A percentile compares a stretch with the other conserved stretches of the same genome.
These are phyloP conservation scores for Chiua virens DNA, from an alignment of 768 basidiomycete species.

Conservation along the genomic window DNA sequence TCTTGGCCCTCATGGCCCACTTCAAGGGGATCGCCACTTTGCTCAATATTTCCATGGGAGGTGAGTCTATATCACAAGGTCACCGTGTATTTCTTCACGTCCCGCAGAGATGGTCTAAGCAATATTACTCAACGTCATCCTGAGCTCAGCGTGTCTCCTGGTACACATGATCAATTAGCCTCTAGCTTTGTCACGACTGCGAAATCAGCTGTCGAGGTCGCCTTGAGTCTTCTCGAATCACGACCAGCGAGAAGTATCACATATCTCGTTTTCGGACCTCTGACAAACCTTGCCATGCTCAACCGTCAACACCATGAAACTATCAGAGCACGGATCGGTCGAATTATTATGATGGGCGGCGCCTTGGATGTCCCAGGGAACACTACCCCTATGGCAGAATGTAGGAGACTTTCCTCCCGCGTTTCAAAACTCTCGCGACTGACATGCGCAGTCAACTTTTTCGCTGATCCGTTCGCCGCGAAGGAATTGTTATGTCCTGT, in stretches of 20 bases:
- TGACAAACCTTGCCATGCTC: slow-evolving; percentile 77
- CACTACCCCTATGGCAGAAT: slow-evolving; percentile 78
- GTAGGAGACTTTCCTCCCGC: slow-evolving; percentile 41
- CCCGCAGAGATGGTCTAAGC: slow-evolving; percentile 65
- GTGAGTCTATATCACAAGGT: slow-evolving; percentile 35
- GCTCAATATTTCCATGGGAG: slow-evolving; percentile 87
- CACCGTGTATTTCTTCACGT: slow-evolving; percentile 1
- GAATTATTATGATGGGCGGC: slow-evolving; percentile 92
- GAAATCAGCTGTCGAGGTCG: slow-evolving; percentile 52
- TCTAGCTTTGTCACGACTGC: slow-evolving; percentile 48
- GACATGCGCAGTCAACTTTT: slow-evolving; percentile 66
- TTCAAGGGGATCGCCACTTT: slow-evolving; percentile 68
- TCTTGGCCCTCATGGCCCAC: slow-evolving; percentile 61
- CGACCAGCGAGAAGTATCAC: slow-evolving; percentile 56
- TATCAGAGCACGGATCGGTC: slow-evolving; percentile 60
- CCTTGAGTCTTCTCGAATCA: slow-evolving; percentile 52
- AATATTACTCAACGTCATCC: slow-evolving; percentile 63
- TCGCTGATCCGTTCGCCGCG: slow-evolving; percentile 85
- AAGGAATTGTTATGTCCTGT: slow-evolving; percentile 57
- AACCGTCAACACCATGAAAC: slow-evolving; percentile 53
- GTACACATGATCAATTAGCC: slow-evolving; percentile 24
- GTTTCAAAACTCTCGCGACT: neutral
- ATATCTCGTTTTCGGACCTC: slow-evolving; percentile 72
- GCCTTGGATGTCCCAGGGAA: slow-evolving; percentile 91
- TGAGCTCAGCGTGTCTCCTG: slow-evolving; percentile 46